Percentiles rank a stretch among this genome's conserved stretches.
These are phyloP conservation scores for Paxillus rubicundulus DNA, from an alignment of 768 basidiomycete species.

Conservation along the genomic window DNA sequence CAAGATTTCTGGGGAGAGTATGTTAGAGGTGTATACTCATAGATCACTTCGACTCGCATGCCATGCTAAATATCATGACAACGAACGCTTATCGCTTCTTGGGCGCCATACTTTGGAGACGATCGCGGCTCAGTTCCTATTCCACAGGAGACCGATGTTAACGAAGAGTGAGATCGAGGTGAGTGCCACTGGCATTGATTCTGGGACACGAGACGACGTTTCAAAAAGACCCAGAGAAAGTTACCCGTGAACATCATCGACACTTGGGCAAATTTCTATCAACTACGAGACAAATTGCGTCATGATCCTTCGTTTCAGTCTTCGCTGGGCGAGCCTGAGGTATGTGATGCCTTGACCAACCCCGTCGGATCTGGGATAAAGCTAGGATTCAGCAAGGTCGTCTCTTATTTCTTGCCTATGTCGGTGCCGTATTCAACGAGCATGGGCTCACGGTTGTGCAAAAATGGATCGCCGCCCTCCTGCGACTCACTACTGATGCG, in stretches of 20 bases:
- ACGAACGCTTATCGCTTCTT: constrained; percentile 53
- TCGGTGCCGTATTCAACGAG: constrained; percentile 60
- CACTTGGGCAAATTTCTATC: constrained; percentile 39
- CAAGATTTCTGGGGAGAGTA: constrained; percentile 48
- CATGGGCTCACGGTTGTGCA: constrained; percentile 50
- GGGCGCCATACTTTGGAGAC: constrained; percentile 48
- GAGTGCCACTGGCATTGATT: constrained; percentile 26
- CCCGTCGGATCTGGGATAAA: constrained; percentile 11
- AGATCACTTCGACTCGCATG: constrained; percentile 51
- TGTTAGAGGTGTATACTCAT: constrained; percentile 72
- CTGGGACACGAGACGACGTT: constrained; percentile 22
- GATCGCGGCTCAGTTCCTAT: constrained; percentile 46
- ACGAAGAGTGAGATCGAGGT: constrained; percentile 51
- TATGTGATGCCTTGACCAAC: constrained; percentile 26
- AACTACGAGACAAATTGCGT: constrained; percentile 33
- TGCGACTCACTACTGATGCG: constrained; percentile 23
- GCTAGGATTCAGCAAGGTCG: constrained; percentile 47
- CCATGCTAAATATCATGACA: constrained; percentile 48
- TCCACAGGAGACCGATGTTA: constrained; percentile 50
- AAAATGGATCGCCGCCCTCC: constrained; percentile 53
- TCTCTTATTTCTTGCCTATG: constrained; percentile 61
- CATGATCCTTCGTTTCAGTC: constrained; percentile 30
- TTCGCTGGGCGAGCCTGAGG: constrained; percentile 34
- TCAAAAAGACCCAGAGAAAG: constrained; percentile 24
- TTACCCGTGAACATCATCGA: constrained; percentile 35